These are phyloP conservation scores for Ophiostoma angusticollis DNA, from an alignment of 2,329 filamentous ascomycete species.

Conservation along the genomic window DNA sequence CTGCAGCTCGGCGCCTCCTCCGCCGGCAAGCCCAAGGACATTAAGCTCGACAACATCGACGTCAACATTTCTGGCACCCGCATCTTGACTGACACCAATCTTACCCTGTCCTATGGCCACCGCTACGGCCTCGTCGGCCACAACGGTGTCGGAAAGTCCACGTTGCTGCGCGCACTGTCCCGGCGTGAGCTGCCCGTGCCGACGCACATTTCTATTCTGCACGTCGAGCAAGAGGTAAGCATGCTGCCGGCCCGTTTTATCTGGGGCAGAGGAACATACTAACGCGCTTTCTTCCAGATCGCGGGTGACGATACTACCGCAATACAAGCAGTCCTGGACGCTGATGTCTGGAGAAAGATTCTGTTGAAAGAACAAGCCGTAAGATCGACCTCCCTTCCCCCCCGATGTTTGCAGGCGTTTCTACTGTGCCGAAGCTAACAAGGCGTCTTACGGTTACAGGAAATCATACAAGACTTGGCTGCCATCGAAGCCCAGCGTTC, in stretches of 20 bases:
- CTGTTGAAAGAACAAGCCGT: slow-evolving; percentile 78
- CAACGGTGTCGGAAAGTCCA: slow-evolving; percentile 98
- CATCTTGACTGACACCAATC: slow-evolving; percentile 79
- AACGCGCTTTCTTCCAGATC: slow-evolving; percentile 36
- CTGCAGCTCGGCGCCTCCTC: slow-evolving; percentile 65
- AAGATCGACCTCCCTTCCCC: slow-evolving; percentile 26
- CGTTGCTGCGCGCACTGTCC: slow-evolving; percentile 81
- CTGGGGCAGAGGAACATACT: too few species aligned
- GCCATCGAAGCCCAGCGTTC: slow-evolving; percentile 66
- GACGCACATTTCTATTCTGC: slow-evolving; percentile 94
- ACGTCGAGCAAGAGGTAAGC: slow-evolving; percentile 87
- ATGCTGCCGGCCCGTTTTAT: too few species aligned
- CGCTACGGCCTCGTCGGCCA: slow-evolving; percentile 96
- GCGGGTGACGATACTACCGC: slow-evolving; percentile 91
- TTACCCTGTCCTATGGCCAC: slow-evolving; percentile 83
- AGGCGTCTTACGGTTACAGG: slow-evolving; percentile 33
- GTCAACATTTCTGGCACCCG: slow-evolving; percentile 80
- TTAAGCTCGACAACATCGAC: slow-evolving; percentile 94
- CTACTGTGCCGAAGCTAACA: too few species aligned
- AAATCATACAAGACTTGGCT: slow-evolving; percentile 64
- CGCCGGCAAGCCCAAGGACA: slow-evolving; percentile 89
- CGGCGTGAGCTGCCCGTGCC: slow-evolving; percentile 89
- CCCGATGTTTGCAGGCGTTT: background rate
- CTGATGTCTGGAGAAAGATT: slow-evolving; percentile 97
- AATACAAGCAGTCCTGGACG: slow-evolving; percentile 87